A percentile compares a stretch with the other conserved stretches of the same genome.
Conservation (phyloP, 805 yeast genomes). For the Gaillardinia entomophila region DNA sequence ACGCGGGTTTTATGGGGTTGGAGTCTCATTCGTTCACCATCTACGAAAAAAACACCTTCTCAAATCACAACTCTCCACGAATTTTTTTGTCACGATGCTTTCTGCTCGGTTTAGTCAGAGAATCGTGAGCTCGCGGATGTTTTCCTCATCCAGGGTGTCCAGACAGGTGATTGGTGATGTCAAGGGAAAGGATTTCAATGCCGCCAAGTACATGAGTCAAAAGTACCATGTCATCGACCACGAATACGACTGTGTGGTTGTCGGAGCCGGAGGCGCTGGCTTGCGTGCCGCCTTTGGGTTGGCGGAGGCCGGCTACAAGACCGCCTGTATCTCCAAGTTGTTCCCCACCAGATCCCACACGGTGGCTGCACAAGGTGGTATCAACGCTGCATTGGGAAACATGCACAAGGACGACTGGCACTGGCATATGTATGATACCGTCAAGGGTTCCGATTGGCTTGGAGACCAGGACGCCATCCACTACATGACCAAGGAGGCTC, state of each 20-base stretch:
- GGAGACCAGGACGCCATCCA: conserved; percentile 99
- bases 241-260: conserved; percentile 95
- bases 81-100: not conserved
- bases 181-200: conserved; percentile 34
- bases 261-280: conserved; percentile 99
- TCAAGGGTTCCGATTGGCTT: conserved; percentile 98
- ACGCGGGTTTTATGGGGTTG: not conserved
- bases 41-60: not conserved
- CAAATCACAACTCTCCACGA: not conserved
- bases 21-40: not conserved
- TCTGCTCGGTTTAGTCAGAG: conserved; percentile 1
- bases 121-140: conserved; percentile 7
- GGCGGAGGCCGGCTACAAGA: conserved; percentile 94
- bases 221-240: conserved; percentile 93
- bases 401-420: conserved; percentile 99
- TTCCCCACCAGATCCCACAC: conserved; percentile 99
- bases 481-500: conserved; percentile 98
- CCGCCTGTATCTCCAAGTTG: conserved; percentile 94
- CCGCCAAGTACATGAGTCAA: conserved; percentile 41
- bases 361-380: conserved; percentile 99
- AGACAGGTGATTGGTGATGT: conserved; percentile 34
- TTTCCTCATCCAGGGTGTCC: conserved; percentile 22
- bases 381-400: conserved; percentile 97
- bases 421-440: conserved; percentile 99
- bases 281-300: conserved; percentile 97